Conservation (phyloP, 2,329 filamentous ascomycete species). For the Talaromyces atroroseus region DNA sequence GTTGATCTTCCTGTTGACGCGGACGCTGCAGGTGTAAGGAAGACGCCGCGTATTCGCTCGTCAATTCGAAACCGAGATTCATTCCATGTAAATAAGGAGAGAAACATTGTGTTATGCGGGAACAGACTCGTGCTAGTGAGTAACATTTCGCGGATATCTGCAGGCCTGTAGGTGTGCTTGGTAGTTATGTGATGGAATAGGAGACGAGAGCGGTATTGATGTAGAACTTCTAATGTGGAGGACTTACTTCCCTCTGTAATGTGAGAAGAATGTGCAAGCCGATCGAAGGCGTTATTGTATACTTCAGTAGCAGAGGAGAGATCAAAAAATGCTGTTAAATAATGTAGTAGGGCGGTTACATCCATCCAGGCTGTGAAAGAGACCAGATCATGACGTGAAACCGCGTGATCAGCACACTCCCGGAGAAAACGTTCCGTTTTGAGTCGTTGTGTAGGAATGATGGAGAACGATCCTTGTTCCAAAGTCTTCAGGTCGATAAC, state of each 20-base stretch:
- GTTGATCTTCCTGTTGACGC: slow-evolving; percentile 9
- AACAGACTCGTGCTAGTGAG: slow-evolving; percentile 57
- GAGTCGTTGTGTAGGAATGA: slow-evolving; percentile 31
- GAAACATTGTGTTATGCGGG: slow-evolving; percentile 70
- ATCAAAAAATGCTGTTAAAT: slow-evolving; percentile 48
- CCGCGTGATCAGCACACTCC: slow-evolving; percentile 50
- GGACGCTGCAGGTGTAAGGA: slow-evolving; percentile 38
- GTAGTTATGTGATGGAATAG: slow-evolving; percentile 61
- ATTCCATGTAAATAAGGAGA: slow-evolving; percentile 67
- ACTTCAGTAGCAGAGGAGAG: slow-evolving; percentile 33
- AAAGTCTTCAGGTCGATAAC: slow-evolving; percentile 28
- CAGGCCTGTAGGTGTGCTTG: slow-evolving; percentile 62
- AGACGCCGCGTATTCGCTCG: slow-evolving; percentile 66
- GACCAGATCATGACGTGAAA: slow-evolving; percentile 47
- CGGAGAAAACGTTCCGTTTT: slow-evolving; percentile 43
- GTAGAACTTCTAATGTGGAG: slow-evolving; percentile 52
- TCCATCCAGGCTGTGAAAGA: slow-evolving; percentile 55
- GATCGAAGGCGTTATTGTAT: slow-evolving; percentile 40
- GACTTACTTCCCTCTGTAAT: slow-evolving; percentile 26
- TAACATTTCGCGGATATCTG: slow-evolving; percentile 59
- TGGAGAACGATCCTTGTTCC: slow-evolving; percentile 9
- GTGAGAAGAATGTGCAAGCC: slow-evolving; percentile 37
- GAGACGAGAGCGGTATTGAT: slow-evolving; percentile 64
- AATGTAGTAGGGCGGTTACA: slow-evolving; percentile 60
- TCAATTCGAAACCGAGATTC: slow-evolving; percentile 67